Evolutionary conservation across 495 filamentous ascomycete species (phyloP), one percentile per base, ranked within the genome.

Genomic region (Sordaria brevicollis): DNA sequence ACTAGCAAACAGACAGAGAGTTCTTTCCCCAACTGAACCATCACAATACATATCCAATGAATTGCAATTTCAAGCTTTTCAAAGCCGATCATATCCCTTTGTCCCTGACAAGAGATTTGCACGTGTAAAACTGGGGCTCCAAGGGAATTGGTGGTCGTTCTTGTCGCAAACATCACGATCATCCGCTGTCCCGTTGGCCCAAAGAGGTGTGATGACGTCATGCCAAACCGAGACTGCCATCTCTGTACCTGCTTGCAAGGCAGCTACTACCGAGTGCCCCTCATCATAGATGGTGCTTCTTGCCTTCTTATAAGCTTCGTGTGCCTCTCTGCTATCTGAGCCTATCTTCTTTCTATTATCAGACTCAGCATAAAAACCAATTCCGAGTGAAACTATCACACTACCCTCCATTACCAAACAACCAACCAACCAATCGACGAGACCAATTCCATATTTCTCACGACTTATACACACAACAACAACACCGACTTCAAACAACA

Each of bases 371-470:
- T 70, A 57, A 57, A 7, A 4, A 13, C 65, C 6, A 57, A 15
- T 39, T 17, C 7, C 29, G 62, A 19, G 43, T 69, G 37, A 70
- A 57, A 70, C 68, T 70, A 65, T 65, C 69, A 70, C 69, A 67
- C 69, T 66, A 67, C 70, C 67, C 70, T 69, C 70, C 68, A 67
- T 67, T 57, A 57, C 49, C n/a, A 68, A 5, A 7, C 39, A 68
- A 62, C 33, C 31, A 62, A 41, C 9, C 31, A 29, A 68, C 29
- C 19, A 37, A 9, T 68, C 36, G 25, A 68, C 34, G 36, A 67
- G 5, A 67, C 10, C 62, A 49, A 37, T 39, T 7, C 35, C 31
- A n/a, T n/a, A n/a, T n/a, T 31, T 13, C 5, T 29, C 31, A 21
- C n/a, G 15, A 70, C 25, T 57, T 57, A 34, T 38, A 38, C 35